Evolutionary conservation across 2,329 filamentous ascomycete species (phyloP).

Genomic region (Nemania bipapillata): DNA sequence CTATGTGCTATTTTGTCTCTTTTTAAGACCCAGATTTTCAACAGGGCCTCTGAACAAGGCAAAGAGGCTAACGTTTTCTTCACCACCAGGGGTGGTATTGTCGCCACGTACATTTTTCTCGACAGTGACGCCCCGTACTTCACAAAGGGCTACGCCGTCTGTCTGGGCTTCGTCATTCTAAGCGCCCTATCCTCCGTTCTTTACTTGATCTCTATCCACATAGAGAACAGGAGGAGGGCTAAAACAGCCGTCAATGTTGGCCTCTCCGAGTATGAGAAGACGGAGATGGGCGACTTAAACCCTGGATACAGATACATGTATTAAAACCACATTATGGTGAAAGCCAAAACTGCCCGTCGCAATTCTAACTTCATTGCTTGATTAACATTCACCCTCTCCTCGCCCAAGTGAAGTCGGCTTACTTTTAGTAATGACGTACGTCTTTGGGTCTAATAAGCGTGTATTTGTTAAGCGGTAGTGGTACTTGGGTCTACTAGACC

Average conservation of each 20-base stretch:
- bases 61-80: slow-evolving; percentile 12
- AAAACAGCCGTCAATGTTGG: slow-evolving; percentile 58
- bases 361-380: background rate
- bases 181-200: slow-evolving; percentile 69
- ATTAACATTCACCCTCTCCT: background rate
- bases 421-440: background rate
- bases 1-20: background rate
- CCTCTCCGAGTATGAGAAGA: slow-evolving; percentile 70
- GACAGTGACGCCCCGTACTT: slow-evolving; percentile 74
- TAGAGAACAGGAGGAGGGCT: slow-evolving; percentile 70
- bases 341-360: background rate
- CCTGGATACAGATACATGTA: slow-evolving; percentile 67
- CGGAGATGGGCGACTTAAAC: slow-evolving; percentile 65
- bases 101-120: slow-evolving; percentile 77
- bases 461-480: background rate
- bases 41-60: background rate
- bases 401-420: background rate
- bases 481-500: background rate
- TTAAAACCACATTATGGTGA: slow-evolving; percentile 45
- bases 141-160: slow-evolving; percentile 79
- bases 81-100: slow-evolving; percentile 69
- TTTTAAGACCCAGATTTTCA: background rate
- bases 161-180: slow-evolving; percentile 76
- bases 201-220: slow-evolving; percentile 69
- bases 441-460: background rate